Percentiles rank a stretch among this genome's conserved stretches.
Conservation (phyloP, 2,329 filamentous ascomycete species). For the Elsinoe australis region DNA sequence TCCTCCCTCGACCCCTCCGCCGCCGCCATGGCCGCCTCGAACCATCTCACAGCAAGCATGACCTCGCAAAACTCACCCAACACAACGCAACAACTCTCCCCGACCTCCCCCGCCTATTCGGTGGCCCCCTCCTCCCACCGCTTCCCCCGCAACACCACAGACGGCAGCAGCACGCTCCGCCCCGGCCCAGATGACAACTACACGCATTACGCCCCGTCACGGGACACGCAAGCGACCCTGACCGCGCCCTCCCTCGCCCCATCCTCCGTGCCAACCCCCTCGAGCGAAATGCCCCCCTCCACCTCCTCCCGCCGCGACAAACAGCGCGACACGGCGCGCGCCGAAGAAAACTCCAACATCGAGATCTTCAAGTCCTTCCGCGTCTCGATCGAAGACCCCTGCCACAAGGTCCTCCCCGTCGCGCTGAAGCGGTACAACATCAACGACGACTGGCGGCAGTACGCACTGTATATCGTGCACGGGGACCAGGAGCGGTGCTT, state of each 20-base stretch:
- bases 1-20: constrained; percentile 43
- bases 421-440: constrained; percentile 98
- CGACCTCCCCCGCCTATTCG: constrained; percentile 43
- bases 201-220: constrained; percentile 24
- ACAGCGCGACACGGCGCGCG: constrained; percentile 1
- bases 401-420: constrained; percentile 91
- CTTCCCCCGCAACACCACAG: constrained; percentile 26
- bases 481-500: constrained; percentile 96
- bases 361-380: constrained; percentile 99
- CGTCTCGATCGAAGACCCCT: constrained; percentile 95
- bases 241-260: constrained; percentile 25
- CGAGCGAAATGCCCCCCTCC: constrained; percentile 18
- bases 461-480: constrained; percentile 95
- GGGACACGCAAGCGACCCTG: constrained; percentile 25
- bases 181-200: constrained; percentile 22
- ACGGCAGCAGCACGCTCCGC: constrained; percentile 21
- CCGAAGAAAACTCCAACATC: constrained; percentile 50
- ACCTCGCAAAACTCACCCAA: constrained; percentile 36
- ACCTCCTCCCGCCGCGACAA: constrained; percentile 10
- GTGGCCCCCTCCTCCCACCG: constrained; percentile 27
- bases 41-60: constrained; percentile 44
- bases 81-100: constrained; percentile 38
- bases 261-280: background rate
- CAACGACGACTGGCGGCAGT: constrained; percentile 94
- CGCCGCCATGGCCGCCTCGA: constrained; percentile 44